Percentiles rank a stretch among this genome's conserved stretches.
These are phyloP conservation scores for Candida tropicalis DNA, from an alignment of 1,139 yeast genomes.

Conservation along the genomic window DNA sequence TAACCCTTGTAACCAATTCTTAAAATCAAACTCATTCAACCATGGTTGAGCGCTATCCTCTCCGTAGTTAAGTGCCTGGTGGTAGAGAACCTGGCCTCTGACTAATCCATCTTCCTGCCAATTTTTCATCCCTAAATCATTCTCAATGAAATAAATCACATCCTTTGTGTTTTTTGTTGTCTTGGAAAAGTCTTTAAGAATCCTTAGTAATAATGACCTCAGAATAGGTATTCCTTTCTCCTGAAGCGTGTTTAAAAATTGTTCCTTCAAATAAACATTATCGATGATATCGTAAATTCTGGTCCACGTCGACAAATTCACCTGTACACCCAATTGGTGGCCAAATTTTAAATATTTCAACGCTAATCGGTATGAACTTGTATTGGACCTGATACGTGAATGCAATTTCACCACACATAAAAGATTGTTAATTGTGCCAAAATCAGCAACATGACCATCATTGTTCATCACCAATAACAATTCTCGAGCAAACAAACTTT, in stretches of 20 bases:
- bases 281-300: constrained; percentile 42
- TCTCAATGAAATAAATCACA: constrained; percentile 35
- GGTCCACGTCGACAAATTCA: constrained; percentile 40
- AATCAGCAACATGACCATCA: constrained; percentile 45
- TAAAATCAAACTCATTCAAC: constrained; percentile 19
- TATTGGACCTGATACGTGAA: constrained; percentile 33
- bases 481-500: constrained; percentile 46
- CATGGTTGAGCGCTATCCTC: neutral
- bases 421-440: constrained; percentile 43
- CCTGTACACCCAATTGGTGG: constrained; percentile 29
- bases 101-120: constrained; percentile 37
- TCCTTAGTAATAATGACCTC: constrained; percentile 29
- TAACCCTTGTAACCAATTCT: constrained; percentile 19
- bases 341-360: constrained; percentile 35
- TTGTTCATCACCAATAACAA: constrained; percentile 43
- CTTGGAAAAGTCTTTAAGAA: constrained; percentile 39
- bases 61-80: constrained; percentile 12
- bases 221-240: constrained; percentile 37
- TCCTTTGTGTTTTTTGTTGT: constrained; percentile 31
- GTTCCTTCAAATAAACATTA: constrained; percentile 42
- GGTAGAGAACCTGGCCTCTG: constrained; percentile 33
- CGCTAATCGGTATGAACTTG: constrained; percentile 36
- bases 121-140: constrained; percentile 29
- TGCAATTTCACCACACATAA: constrained; percentile 37
- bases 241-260: constrained; percentile 35